Evolutionary conservation across 2,329 filamentous ascomycete genomes (phyloP), one percentile per base, ranked within the genome.

Genomic region (Venturia asperata): DNA sequence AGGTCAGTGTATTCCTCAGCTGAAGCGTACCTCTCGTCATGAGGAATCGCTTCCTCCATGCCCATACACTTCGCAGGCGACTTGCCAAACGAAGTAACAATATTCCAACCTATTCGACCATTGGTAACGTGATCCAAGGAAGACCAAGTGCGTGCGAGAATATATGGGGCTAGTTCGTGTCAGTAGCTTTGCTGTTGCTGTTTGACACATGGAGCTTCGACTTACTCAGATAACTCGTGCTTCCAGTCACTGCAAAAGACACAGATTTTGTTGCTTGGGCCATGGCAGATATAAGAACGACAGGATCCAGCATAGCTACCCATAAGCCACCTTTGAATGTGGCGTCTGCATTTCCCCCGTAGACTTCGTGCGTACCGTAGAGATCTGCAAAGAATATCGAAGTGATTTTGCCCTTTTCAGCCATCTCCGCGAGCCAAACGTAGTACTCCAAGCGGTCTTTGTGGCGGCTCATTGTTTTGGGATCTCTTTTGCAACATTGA

Each of bases 1-100:
- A 87, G 81, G 0, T 79, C 73, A 34, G 87, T 73, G 68, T 86
- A 87, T 68, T 87, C 85, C 64, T 87, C 83, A 0, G 85, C 85
- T 68, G 85, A 82, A 0, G 75, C 77, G 67, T 87, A 87, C 37
- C 85, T 78, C 70, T 86, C 80, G 47, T 87, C 85, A 68, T 87
- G 85, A 65, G 85, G 80, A 39, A 85, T 82, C 0, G 81, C 81
- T 3, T 73, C 81, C 17, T 86, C 82, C 1, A 86, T 70, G 0
- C 85, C 85, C 64, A 87, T 34, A 6, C 7, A 11, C 17, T 49
- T 39, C n/a, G 63, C 63, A 9, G 63, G 49, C 21, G 63, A 64
- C 37, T 58, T 45, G 4, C 9, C 9, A 43, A 85, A 0, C 84
- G 83, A 69, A 5, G 60, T 62, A 6, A 62, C 60, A 5, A 62